Evolutionary conservation across 768 basidiomycete genomes (phyloP).

Genomic region (Auriscalpium microsporum): DNA sequence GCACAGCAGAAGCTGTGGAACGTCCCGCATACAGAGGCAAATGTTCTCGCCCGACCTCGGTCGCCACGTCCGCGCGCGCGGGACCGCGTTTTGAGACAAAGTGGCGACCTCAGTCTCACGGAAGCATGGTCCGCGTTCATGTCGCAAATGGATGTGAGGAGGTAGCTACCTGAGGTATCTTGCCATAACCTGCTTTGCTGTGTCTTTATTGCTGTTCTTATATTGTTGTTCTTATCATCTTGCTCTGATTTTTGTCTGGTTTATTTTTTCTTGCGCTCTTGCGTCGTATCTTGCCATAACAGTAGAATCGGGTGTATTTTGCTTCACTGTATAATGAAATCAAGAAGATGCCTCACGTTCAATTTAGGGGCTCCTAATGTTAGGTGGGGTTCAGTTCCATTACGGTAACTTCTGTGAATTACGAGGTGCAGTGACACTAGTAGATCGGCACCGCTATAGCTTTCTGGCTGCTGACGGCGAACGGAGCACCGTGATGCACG

Average conservation of each 20-base stretch:
- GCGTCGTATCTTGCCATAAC: background rate
- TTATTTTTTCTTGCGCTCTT: background rate
- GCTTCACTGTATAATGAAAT: no score
- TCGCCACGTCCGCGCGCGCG: background rate
- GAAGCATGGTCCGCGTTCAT: slow-evolving; percentile 11
- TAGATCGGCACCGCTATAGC: background rate
- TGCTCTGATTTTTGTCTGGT: background rate
- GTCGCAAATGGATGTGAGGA: slow-evolving; percentile 5
- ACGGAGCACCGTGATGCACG: background rate
- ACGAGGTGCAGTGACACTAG: background rate
- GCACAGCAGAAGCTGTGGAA: slow-evolving; percentile 3
- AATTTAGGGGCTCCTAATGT: no score
- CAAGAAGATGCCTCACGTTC: no score
- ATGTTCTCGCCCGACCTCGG: background rate
- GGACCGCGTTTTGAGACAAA: slow-evolving; percentile 10
- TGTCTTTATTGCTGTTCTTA: background rate
- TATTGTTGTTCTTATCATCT: background rate
- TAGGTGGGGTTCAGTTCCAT: no score
- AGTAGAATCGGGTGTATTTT: no score
- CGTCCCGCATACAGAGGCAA: background rate
- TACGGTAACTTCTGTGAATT: no score
- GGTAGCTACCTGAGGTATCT: background rate
- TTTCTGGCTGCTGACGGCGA: background rate
- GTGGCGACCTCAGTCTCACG: slow-evolving; percentile 8
- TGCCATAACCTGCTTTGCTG: background rate